Conservation (phyloP, 2,329 filamentous ascomycete species). For the Fusarium hainanense region DNA sequence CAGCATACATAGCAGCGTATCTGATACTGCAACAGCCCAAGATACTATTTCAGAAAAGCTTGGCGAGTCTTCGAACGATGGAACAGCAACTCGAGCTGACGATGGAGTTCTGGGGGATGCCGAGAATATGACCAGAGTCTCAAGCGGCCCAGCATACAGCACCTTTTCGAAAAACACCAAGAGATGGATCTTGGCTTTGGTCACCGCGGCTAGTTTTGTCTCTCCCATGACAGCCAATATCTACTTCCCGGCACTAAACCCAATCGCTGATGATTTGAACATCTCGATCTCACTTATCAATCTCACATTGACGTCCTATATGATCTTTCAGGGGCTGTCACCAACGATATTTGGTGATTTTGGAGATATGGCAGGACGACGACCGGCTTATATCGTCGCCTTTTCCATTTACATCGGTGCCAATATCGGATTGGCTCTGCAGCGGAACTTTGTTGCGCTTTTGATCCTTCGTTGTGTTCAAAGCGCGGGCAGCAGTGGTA, state of each 20-base stretch:
- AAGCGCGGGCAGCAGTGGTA: constrained; percentile 72
- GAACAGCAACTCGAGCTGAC: not conserved
- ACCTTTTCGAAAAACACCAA: constrained; percentile 54
- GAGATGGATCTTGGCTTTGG: constrained; percentile 65
- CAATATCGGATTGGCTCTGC: constrained; percentile 69
- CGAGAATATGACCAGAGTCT: constrained; percentile 37
- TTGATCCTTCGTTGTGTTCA: constrained; percentile 72
- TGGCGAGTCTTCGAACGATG: constrained; percentile 1
- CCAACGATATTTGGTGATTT: constrained; percentile 72
- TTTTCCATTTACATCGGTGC: constrained; percentile 68
- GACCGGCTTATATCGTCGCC: constrained; percentile 70
- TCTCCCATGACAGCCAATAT: constrained; percentile 71
- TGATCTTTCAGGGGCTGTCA: constrained; percentile 72
- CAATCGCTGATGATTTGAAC: constrained; percentile 54
- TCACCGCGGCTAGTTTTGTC: constrained; percentile 63
- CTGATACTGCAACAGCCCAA: constrained; percentile 2
- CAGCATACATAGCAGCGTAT: constrained; percentile 11
- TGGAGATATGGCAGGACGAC: constrained; percentile 68
- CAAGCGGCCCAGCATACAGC: constrained; percentile 46
- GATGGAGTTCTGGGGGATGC: constrained; percentile 29
- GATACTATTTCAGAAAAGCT: constrained; percentile 18
- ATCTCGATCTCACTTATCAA: constrained; percentile 58
- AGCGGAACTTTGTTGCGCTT: constrained; percentile 67
- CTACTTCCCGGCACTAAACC: constrained; percentile 59
- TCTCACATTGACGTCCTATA: constrained; percentile 68